Evolutionary conservation across 352 stramenopile genomes (phyloP).

Genomic region (Globisporangium takayamanum): DNA sequence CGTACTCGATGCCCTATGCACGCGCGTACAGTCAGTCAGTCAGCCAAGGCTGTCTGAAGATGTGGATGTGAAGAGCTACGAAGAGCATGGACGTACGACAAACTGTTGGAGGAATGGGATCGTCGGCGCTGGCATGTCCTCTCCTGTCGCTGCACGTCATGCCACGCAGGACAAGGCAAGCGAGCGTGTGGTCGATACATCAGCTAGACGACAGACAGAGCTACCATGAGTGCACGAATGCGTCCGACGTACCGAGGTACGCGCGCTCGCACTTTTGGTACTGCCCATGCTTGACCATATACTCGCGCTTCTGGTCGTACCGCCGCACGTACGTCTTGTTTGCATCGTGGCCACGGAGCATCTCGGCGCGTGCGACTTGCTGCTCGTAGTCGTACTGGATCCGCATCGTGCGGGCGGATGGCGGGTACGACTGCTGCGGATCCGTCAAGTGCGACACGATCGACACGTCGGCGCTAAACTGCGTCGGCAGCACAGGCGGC

Average conservation of each 20-base stretch:
- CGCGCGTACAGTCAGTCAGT: neutral
- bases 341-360: slow-evolving; percentile 54
- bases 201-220: neutral
- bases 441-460: slow-evolving; percentile 62
- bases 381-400: slow-evolving; percentile 64
- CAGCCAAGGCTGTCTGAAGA: too few relatives aligned
- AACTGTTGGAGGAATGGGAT: slow-evolving; percentile 49
- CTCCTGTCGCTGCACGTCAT: slow-evolving; percentile 8
- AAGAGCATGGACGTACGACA: slow-evolving; percentile 9
- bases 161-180: too few relatives aligned
- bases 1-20: slow-evolving; percentile 44
- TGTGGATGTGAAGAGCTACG: neutral
- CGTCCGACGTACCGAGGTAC: slow-evolving; percentile 32
- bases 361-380: slow-evolving; percentile 48
- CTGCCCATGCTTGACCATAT: slow-evolving; percentile 64
- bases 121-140: slow-evolving; percentile 45
- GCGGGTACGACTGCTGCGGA: slow-evolving; percentile 44
- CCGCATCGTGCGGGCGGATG: slow-evolving; percentile 41
- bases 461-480: slow-evolving; percentile 51
- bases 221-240: neutral
- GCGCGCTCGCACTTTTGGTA: slow-evolving; percentile 67
- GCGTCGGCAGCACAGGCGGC: slow-evolving; percentile 32
- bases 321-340: slow-evolving; percentile 65
- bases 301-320: slow-evolving; percentile 65
- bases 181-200: neutral